These are phyloP conservation scores for Aspergillus sp. DNA, from an alignment of 2,329 filamentous ascomycete species.

Conservation along the genomic window DNA sequence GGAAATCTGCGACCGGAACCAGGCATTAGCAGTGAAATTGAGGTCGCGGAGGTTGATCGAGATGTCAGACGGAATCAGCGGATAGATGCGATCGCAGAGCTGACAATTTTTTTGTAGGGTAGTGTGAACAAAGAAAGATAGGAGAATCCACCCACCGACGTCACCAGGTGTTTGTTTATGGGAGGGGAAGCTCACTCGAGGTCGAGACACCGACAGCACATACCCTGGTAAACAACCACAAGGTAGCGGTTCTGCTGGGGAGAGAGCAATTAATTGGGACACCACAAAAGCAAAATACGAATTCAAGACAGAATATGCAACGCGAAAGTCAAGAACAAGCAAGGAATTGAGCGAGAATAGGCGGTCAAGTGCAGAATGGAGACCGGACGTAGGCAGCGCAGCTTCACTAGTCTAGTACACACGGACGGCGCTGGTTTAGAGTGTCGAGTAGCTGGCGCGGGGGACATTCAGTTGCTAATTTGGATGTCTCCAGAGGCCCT, in stretches of 20 bases:
- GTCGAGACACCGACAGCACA: conserved; percentile 7
- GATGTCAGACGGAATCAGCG: conserved; percentile 11
- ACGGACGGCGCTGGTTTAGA: too few species aligned
- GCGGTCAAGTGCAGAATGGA: conserved; percentile 18
- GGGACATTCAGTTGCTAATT: background rate
- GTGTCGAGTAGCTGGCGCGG: background rate
- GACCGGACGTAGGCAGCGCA: conserved; percentile 2
- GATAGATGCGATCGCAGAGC: background rate
- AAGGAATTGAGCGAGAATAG: conserved; percentile 12
- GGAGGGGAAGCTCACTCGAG: conserved; percentile 5
- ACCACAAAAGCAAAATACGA: background rate
- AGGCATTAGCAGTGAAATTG: conserved; percentile 15
- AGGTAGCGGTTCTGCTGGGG: background rate
- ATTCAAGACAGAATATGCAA: background rate
- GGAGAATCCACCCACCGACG: conserved; percentile 14
- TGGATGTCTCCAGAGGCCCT: background rate
- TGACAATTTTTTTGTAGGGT: conserved; percentile 4
- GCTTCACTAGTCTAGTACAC: background rate
- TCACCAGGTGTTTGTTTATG: conserved; percentile 21
- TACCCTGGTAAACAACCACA: conserved; percentile 1
- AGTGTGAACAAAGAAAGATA: background rate
- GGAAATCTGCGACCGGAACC: conserved; percentile 25
- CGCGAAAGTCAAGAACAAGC: conserved; percentile 1
- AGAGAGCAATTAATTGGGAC: background rate
- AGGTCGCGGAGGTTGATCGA: conserved; percentile 11